phyloP scores from a whole-genome alignment of 768 basidiomycete genomes.

The Russula abietina region DNA sequence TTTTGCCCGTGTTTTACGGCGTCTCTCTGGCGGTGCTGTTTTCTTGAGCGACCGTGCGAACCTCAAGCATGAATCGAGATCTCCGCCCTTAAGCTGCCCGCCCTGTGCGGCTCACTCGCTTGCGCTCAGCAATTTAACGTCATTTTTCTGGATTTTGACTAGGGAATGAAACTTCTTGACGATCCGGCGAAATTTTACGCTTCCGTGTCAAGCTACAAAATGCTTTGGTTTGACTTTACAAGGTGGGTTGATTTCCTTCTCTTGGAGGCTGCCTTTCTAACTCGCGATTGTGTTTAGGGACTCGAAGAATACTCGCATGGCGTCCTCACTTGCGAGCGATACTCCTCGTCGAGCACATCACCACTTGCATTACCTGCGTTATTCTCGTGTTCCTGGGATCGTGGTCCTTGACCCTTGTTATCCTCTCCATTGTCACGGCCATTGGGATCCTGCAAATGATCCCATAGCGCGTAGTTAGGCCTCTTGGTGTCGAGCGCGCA shows the following conservation, averaged over 20 bases:
- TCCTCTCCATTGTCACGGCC: slow-evolving; percentile 82
- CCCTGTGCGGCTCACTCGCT: too few species aligned
- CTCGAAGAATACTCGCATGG: slow-evolving; percentile 88
- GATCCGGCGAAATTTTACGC: too few species aligned
- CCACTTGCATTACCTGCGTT: slow-evolving; percentile 73
- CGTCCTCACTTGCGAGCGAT: slow-evolving; percentile 74
- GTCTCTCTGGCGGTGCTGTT: too few species aligned
- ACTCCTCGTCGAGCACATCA: slow-evolving; percentile 73
- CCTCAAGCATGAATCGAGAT: too few species aligned
- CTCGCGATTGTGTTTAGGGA: slow-evolving; percentile 48
- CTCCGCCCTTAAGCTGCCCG: too few species aligned
- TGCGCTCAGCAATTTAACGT: too few species aligned
- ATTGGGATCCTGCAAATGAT: slow-evolving; percentile 70
- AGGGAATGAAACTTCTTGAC: too few species aligned
- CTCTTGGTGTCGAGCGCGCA: slow-evolving; percentile 58
- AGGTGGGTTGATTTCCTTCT: slow-evolving; percentile 41
- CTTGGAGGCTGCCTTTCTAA: not conserved
- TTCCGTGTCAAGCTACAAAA: too few species aligned
- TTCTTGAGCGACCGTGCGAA: too few species aligned
- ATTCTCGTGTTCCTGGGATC: slow-evolving; percentile 76
- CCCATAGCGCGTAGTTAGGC: slow-evolving; percentile 63
- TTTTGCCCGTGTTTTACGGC: too few species aligned
- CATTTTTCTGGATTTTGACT: too few species aligned
- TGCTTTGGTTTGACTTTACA: too few species aligned
- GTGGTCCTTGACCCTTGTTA: slow-evolving; percentile 82